These are phyloP conservation scores for Bryum argenteum DNA, from an alignment of 225 moss, liverwort and hornwort genomes.

Conservation along the genomic window DNA sequence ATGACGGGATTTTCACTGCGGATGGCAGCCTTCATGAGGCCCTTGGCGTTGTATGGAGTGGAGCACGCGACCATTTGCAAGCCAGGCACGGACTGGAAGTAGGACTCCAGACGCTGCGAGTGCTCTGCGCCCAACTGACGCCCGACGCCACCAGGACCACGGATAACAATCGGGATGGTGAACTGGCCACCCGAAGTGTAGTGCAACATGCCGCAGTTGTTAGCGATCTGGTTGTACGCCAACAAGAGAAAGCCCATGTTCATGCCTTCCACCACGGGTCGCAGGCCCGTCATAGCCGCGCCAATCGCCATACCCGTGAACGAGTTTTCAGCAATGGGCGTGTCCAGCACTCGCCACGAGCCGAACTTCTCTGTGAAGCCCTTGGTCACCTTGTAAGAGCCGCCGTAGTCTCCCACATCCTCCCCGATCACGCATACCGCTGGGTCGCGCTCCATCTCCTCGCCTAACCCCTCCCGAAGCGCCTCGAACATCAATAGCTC, in stretches of 20 bases:
- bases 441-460: slow-evolving; percentile 97
- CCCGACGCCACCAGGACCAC: slow-evolving; percentile 96
- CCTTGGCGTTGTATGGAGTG: slow-evolving; percentile 96
- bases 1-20: slow-evolving; percentile 94
- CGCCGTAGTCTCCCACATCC: slow-evolving; percentile 98
- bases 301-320: slow-evolving; percentile 98
- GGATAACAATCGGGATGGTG: slow-evolving; percentile 88
- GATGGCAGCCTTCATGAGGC: slow-evolving; percentile 97
- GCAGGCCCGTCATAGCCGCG: slow-evolving; percentile 91
- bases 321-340: slow-evolving; percentile 93
- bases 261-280: slow-evolving; percentile 96
- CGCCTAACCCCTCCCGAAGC: slow-evolving; percentile 87
- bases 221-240: slow-evolving; percentile 96
- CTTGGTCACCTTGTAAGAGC: slow-evolving; percentile 97
- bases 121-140: slow-evolving; percentile 97
- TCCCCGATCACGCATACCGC: slow-evolving; percentile 91
- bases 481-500: slow-evolving; percentile 94
- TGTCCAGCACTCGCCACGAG: slow-evolving; percentile 84
- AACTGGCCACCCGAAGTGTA: slow-evolving; percentile 99
- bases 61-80: slow-evolving; percentile 99
- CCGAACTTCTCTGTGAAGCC: slow-evolving; percentile 98
- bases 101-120: slow-evolving; percentile 94
- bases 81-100: slow-evolving; percentile 97
- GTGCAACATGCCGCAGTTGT: slow-evolving; percentile 99
- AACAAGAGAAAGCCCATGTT: slow-evolving; percentile 94